Evolutionary conservation across 2,329 filamentous ascomycete genomes (phyloP).

Genomic region (Colletotrichum siamense): DNA sequence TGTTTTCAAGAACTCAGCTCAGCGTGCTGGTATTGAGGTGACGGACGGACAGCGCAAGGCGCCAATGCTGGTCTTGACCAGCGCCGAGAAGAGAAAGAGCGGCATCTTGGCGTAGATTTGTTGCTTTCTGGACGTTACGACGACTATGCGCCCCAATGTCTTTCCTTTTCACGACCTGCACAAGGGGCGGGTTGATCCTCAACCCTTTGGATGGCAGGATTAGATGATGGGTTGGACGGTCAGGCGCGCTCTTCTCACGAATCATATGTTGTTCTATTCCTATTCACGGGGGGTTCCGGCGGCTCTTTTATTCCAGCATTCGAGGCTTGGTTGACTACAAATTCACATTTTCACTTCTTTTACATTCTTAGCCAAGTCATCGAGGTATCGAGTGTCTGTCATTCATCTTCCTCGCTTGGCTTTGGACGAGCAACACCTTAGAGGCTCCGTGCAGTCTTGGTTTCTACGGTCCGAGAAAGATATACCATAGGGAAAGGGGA

Average conservation of each 20-base stretch:
- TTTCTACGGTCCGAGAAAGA: neutral
- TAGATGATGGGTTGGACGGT: slow-evolving; percentile 21
- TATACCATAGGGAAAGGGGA: slow-evolving; percentile 16
- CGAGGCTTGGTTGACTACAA: slow-evolving; percentile 21
- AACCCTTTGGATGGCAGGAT: slow-evolving; percentile 7
- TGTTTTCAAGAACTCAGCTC: slow-evolving; percentile 66
- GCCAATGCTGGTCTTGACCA: slow-evolving; percentile 86
- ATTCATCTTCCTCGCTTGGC: slow-evolving; percentile 6
- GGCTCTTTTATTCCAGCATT: slow-evolving; percentile 19
- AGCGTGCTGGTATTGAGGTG: slow-evolving; percentile 59
- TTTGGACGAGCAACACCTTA: slow-evolving; percentile 14
- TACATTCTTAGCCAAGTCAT: slow-evolving; percentile 16
- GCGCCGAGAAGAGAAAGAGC: slow-evolving; percentile 89
- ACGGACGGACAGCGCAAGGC: slow-evolving; percentile 76
- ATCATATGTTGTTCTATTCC: slow-evolving; percentile 19
- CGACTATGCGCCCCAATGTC: slow-evolving; percentile 24
- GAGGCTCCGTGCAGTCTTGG: slow-evolving; percentile 1
- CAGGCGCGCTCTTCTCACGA: slow-evolving; percentile 16
- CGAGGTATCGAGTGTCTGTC: neutral
- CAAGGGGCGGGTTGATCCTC: slow-evolving; percentile 21
- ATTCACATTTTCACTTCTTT: slow-evolving; percentile 19
- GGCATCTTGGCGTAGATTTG: slow-evolving; percentile 27
- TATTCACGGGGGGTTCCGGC: neutral
- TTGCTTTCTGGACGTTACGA: slow-evolving; percentile 17
- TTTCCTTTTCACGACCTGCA: slow-evolving; percentile 24